Conservation (phyloP, 2,329 filamentous ascomycete species). For the Alternaria infectoria region DNA sequence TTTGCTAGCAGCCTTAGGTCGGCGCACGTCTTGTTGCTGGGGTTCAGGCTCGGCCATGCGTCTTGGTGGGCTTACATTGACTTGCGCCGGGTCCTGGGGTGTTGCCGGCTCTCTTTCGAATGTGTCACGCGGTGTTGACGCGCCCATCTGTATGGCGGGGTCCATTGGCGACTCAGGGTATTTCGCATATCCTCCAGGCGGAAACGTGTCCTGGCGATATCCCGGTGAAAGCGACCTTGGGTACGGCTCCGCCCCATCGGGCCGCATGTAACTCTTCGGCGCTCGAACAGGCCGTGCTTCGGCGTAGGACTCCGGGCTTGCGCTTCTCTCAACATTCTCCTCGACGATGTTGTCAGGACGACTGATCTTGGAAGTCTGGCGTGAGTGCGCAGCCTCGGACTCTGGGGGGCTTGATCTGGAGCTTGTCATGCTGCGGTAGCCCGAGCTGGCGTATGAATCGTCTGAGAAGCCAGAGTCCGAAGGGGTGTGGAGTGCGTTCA, state of each 20-base stretch:
- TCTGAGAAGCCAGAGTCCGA: conserved; percentile 51
- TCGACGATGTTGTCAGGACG: conserved; percentile 29
- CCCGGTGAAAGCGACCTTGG: conserved; percentile 30
- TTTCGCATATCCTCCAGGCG: conserved; percentile 17
- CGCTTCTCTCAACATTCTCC: conserved; percentile 32
- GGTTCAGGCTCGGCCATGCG: conserved; percentile 18
- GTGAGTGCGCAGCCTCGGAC: conserved; percentile 45
- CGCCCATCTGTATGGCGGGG: conserved; percentile 48
- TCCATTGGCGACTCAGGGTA: conserved; percentile 49
- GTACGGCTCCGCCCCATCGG: conserved; percentile 28
- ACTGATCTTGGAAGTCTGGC: conserved; percentile 38
- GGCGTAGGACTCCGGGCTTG: conserved; percentile 39
- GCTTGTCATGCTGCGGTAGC: conserved; percentile 43
- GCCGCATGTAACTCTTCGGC: conserved; percentile 27
- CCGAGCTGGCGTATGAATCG: conserved; percentile 44
- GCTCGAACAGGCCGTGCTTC: conserved; percentile 26
- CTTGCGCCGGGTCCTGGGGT: conserved; percentile 21
- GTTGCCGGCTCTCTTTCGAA: conserved; percentile 12
- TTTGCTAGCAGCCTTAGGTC: conserved; percentile 58
- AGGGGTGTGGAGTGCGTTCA: conserved; percentile 44
- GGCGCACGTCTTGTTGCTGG: conserved; percentile 27
- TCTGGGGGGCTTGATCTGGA: conserved; percentile 48
- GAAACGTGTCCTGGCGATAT: conserved; percentile 10
- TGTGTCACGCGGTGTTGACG: conserved; percentile 24
- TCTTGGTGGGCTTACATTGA: conserved; percentile 14